A percentile compares a stretch with the other conserved stretches of the same genome.
Conservation (phyloP, 331 rosid genomes). For the Telfairia occidentalis region DNA sequence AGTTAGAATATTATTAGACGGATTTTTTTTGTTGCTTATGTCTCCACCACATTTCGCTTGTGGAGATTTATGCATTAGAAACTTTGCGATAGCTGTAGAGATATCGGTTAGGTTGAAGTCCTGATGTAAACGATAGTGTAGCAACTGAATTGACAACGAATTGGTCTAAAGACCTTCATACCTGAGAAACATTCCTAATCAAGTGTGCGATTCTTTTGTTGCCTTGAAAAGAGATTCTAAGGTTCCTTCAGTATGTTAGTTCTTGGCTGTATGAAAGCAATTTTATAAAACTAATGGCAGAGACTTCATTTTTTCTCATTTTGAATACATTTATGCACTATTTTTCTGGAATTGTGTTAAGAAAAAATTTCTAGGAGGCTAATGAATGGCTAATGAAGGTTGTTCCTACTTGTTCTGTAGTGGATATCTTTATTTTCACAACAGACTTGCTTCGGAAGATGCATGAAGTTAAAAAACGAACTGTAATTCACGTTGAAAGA, state of each 20-base stretch:
- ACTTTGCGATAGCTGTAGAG: neutral
- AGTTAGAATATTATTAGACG: neutral
- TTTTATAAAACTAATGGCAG: no score
- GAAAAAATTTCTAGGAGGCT: neutral
- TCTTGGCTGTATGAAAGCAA: no score
- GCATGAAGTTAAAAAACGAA: neutral
- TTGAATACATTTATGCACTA: neutral
- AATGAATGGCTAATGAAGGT: neutral
- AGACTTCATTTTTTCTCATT: no score
- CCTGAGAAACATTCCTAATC: neutral
- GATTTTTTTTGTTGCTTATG: neutral
- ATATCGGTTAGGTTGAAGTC: neutral
- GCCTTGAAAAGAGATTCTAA: neutral
- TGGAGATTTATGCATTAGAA: neutral
- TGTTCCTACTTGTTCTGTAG: neutral
- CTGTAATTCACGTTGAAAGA: neutral
- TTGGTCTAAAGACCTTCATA: neutral
- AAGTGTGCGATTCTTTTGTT: neutral
- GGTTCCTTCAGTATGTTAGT: no score
- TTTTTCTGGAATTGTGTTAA: neutral
- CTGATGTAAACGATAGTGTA: neutral
- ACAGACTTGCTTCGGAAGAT: neutral
- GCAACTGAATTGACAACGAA: neutral
- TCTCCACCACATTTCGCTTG: neutral
- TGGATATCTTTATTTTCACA: neutral